Evolutionary conservation across 2,329 filamentous ascomycete species (phyloP).

Genomic region (Monosporascus sp.): DNA sequence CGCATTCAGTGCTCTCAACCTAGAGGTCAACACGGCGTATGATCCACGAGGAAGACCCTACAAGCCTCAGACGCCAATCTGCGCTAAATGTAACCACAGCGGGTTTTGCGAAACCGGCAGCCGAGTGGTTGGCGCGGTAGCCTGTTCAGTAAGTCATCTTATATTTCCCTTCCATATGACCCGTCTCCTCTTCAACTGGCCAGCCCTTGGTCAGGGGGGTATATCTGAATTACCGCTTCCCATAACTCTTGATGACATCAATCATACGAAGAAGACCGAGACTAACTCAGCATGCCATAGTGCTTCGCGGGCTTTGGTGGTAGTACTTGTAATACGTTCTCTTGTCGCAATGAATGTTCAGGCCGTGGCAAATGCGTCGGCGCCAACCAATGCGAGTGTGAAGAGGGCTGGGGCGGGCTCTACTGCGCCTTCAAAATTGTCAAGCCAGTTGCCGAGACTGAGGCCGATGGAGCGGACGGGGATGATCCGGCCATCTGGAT

Average conservation of each 20-base stretch:
- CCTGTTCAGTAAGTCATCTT: slow-evolving; percentile 22
- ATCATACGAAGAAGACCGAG: neutral
- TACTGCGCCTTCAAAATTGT: slow-evolving; percentile 41
- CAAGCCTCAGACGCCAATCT: slow-evolving; percentile 25
- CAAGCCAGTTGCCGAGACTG: slow-evolving; percentile 36
- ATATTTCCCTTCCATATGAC: neutral
- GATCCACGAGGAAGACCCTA: slow-evolving; percentile 25
- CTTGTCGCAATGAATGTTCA: slow-evolving; percentile 37
- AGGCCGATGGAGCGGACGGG: slow-evolving; percentile 38
- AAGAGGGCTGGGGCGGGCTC: slow-evolving; percentile 37
- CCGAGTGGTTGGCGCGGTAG: neutral
- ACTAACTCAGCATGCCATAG: neutral
- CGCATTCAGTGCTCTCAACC: slow-evolving; percentile 25
- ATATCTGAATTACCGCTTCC: neutral
- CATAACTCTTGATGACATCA: neutral
- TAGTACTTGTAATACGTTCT: slow-evolving; percentile 27
- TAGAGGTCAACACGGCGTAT: slow-evolving; percentile 33
- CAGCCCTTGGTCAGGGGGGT: neutral
- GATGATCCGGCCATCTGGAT: slow-evolving; percentile 47
- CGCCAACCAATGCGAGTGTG: slow-evolving; percentile 36
- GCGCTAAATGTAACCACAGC: slow-evolving; percentile 28
- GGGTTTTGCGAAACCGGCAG: slow-evolving; percentile 30
- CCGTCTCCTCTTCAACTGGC: neutral
- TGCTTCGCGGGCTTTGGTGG: slow-evolving; percentile 41
- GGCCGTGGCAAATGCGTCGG: slow-evolving; percentile 36